Evolutionary conservation across 768 basidiomycete genomes (phyloP).

Genomic region (Zangia roseola): DNA sequence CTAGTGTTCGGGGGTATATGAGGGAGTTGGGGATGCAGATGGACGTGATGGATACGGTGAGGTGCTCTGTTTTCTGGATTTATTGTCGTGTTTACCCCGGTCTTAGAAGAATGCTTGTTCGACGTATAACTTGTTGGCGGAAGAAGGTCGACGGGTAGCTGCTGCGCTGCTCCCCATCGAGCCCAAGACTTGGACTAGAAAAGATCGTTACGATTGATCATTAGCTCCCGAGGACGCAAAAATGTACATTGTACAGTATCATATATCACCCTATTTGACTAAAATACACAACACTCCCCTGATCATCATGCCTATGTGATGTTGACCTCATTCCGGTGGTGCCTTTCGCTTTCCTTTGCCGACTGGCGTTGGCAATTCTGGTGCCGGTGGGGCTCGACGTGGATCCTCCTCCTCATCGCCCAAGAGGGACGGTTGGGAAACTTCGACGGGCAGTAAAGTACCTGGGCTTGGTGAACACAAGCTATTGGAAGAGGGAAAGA

Average conservation of each 20-base stretch:
- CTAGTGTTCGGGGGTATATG: conserved; percentile 61
- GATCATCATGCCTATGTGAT: no score
- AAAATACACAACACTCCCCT: conserved; percentile 5
- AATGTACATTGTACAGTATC: conserved; percentile 22
- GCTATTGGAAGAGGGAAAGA: background rate
- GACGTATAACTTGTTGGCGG: conserved; percentile 89
- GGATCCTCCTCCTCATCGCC: conserved; percentile 60
- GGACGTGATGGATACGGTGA: conserved; percentile 82
- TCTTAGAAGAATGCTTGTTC: conserved; percentile 86
- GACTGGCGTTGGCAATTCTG: conserved; percentile 24
- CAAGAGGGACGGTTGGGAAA: conserved; percentile 53
- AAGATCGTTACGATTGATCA: conserved; percentile 8
- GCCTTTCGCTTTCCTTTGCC: conserved; percentile 68
- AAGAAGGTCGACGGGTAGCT: conserved; percentile 91
- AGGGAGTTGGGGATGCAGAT: conserved; percentile 79
- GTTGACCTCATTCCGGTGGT: conserved; percentile 24
- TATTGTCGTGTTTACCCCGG: background rate
- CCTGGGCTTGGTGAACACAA: conserved; percentile 38
- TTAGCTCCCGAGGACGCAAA: background rate
- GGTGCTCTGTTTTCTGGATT: conserved; percentile 18
- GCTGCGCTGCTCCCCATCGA: conserved; percentile 80
- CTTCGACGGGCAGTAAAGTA: conserved; percentile 56
- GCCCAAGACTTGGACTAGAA: conserved; percentile 48
- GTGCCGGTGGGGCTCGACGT: conserved; percentile 26
- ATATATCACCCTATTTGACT: conserved; percentile 5